A percentile compares a stretch with the other conserved stretches of the same genome.
phyloP scores from a whole-genome alignment of 768 basidiomycete genomes.

The Leccinum variicolor region DNA sequence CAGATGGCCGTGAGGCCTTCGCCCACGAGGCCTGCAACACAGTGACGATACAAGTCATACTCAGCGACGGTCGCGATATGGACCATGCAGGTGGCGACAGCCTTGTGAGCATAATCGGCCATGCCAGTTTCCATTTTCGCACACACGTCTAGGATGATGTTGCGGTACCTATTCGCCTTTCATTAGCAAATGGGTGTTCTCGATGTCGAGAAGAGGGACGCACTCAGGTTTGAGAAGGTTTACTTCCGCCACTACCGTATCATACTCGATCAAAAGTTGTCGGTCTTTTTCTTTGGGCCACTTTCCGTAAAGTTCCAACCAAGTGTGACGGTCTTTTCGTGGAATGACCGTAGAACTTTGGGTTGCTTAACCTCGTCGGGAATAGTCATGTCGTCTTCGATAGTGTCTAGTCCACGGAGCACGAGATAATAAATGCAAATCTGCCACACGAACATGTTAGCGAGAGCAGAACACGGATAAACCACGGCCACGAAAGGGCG shows the following conservation, averaged over 20 bases:
- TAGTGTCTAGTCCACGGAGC: too few relatives aligned
- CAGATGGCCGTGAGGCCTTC: too few relatives aligned
- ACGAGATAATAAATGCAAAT: too few relatives aligned
- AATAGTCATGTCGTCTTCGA: too few relatives aligned
- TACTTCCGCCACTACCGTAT: slow-evolving; percentile 77
- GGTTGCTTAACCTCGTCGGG: slow-evolving; percentile 84
- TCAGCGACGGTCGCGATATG: slow-evolving; percentile 76
- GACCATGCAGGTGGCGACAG: slow-evolving; percentile 64
- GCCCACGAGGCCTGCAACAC: too few relatives aligned
- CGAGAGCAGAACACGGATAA: too few relatives aligned
- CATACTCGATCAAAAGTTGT: slow-evolving; percentile 79
- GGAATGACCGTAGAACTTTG: slow-evolving; percentile 70
- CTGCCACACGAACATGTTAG: too few relatives aligned
- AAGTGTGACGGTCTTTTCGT: slow-evolving; percentile 70
- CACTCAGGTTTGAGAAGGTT: slow-evolving; percentile 63
- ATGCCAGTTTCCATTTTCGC: slow-evolving; percentile 91
- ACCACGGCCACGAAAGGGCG: too few relatives aligned
- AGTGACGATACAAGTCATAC: slow-evolving; percentile 92
- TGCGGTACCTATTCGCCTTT: slow-evolving; percentile 51
- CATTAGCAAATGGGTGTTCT: not conserved
- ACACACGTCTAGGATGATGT: slow-evolving; percentile 78
- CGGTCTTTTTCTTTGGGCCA: slow-evolving; percentile 90
- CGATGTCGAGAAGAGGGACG: not conserved
- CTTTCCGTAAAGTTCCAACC: slow-evolving; percentile 85
- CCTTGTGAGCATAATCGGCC: slow-evolving; percentile 91